phyloP scores from a whole-genome alignment of 2,329 filamentous ascomycete species.

The Microcera coccophila region DNA sequence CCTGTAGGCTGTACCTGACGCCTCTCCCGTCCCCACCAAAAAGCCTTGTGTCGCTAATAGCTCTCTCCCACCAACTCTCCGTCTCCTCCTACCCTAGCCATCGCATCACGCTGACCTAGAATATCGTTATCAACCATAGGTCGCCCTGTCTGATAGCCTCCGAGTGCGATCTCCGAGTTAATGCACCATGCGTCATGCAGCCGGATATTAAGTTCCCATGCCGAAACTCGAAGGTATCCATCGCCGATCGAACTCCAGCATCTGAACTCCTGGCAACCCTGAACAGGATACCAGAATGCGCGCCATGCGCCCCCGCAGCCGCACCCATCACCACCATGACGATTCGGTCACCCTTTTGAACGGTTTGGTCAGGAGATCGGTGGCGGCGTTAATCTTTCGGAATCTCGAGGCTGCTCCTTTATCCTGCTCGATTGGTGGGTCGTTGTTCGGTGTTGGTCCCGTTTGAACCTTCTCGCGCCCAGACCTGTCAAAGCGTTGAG shows the following conservation, averaged over 20 bases:
- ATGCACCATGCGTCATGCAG: no score
- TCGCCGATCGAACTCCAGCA: neutral
- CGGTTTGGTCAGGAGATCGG: neutral
- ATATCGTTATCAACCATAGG: neutral
- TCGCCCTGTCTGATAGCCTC: no score
- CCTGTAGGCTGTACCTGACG: no score
- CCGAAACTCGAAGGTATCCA: neutral
- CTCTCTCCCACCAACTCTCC: neutral
- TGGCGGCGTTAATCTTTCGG: neutral
- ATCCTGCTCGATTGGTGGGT: no score
- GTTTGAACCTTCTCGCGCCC: no score
- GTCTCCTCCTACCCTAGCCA: neutral
- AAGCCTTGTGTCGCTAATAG: no score
- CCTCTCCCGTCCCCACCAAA: neutral
- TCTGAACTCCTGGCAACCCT: neutral
- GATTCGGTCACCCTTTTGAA: neutral
- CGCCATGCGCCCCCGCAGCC: neutral
- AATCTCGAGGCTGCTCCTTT: no score
- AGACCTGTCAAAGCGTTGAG: no score
- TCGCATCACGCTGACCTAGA: neutral
- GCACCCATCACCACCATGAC: neutral
- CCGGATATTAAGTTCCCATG: neutral
- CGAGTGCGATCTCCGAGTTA: no score
- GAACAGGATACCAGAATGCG: neutral
- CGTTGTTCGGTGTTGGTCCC: no score